Evolutionary conservation across 495 filamentous ascomycete species (phyloP), one percentile per base, ranked within the genome.

Genomic region (Staphylotrichum longicolle): DNA sequence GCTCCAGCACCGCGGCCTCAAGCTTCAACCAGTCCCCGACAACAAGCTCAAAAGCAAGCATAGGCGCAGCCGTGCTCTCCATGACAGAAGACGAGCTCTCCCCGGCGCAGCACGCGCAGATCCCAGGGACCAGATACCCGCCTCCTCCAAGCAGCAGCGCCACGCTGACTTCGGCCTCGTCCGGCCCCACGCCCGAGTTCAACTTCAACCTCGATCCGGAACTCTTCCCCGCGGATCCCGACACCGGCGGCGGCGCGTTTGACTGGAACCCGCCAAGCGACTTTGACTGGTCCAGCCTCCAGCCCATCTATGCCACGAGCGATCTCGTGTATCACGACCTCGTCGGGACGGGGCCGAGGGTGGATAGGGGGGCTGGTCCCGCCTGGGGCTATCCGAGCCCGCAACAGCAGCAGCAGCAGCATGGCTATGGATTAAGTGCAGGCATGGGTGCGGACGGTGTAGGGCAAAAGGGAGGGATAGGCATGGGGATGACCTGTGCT

Each of bases 251-350:
- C 39, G 52, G 5, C 57, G 15, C 46, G n/a, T 51, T 58, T 20
- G 61, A 67, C 45, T 67, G 62, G 60, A 57, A 44, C 30, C 58
- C 76, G n/a, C 75, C 75, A 0, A 69, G 64, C 11, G 68, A 75
- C 56, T 77, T 80, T 57, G 74, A 79, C 61, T 82, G 82, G 66
- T 66, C 76, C 34, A 67, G 69, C 44, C 72, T 84, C 52, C 70
- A 77, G 63, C 80, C 82, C n/a, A 78, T 83, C 44, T 83, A 79
- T 50, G 78, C 82, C 0, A 82, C 78, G 52, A 74, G 78, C 40
- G 82, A 85, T 53, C 69, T 85, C 7, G 66, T 80, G 1, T 82
- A 78, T 57, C 80, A 84, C 54, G 75, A 84, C 46, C 63, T 85
- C 2, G 27, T 7, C 4, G 12, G 39, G 47, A 44, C 42, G 7